Evolutionary conservation across 2,329 filamentous ascomycete genomes (phyloP).

Genomic region (Fusarium cicatricum): DNA sequence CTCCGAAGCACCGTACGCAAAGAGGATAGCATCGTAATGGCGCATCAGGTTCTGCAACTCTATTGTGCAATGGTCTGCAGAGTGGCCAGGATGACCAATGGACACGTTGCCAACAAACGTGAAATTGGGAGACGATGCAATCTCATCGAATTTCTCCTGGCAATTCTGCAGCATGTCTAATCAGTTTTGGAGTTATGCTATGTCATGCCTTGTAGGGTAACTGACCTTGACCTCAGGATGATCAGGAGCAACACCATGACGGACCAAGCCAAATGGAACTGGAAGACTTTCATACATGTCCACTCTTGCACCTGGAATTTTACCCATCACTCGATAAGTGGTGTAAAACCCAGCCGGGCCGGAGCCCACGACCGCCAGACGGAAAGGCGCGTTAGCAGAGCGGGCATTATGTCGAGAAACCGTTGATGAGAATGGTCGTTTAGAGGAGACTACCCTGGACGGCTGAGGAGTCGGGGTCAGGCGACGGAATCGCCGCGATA

Average conservation of each 20-base stretch:
- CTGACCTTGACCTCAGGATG: constrained; percentile 95
- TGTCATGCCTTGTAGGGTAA: constrained; percentile 9
- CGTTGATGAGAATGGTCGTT: constrained; percentile 21
- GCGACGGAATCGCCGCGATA: constrained; percentile 12
- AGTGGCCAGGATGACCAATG: constrained; percentile 65
- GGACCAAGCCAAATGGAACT: constrained; percentile 89
- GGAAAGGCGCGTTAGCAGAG: constrained; percentile 63
- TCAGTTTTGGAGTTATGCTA: background rate
- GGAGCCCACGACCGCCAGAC: constrained; percentile 89
- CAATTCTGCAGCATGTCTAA: constrained; percentile 73
- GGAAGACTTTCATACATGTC: constrained; percentile 98
- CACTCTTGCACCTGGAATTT: constrained; percentile 74
- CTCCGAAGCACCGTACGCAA: constrained; percentile 89
- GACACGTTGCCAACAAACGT: constrained; percentile 91
- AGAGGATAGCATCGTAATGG: constrained; percentile 91
- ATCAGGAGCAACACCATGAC: constrained; percentile 97
- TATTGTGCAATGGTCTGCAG: constrained; percentile 59
- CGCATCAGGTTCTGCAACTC: constrained; percentile 73
- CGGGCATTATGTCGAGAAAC: constrained; percentile 15
- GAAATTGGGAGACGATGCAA: constrained; percentile 83
- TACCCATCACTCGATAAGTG: constrained; percentile 82
- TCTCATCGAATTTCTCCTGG: constrained; percentile 90
- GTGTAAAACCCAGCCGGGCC: constrained; percentile 97
- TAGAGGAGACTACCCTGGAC: constrained; percentile 2
- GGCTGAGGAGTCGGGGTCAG: background rate